Evolutionary conservation across 2,329 filamentous ascomycete species (phyloP).

Genomic region (Sporothrix luriei): DNA sequence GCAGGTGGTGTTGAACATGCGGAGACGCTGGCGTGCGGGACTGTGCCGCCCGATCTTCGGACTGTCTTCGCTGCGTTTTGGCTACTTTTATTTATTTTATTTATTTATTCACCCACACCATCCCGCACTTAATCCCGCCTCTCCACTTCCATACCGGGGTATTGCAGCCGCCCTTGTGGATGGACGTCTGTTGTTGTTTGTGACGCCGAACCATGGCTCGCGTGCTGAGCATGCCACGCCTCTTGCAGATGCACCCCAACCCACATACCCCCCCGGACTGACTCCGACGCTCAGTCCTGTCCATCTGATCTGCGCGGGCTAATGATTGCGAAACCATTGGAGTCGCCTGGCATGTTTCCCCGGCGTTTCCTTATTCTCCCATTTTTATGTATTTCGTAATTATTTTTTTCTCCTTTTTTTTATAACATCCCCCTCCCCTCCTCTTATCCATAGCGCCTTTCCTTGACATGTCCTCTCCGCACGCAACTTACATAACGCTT

Average conservation of each 20-base stretch:
- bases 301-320: background rate
- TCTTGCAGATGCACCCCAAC: background rate
- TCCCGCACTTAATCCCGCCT: conserved; percentile 5
- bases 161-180: background rate
- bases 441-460: background rate
- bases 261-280: background rate
- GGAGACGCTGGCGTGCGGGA: background rate
- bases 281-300: background rate
- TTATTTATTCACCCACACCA: conserved; percentile 1
- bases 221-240: background rate
- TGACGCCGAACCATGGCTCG: background rate
- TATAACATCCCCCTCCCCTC: too few species aligned
- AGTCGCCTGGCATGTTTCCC: background rate
- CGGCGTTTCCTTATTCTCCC: background rate
- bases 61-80: background rate
- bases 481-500: conserved; percentile 20
- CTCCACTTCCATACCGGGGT: conserved; percentile 3
- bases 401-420: background rate
- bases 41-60: conserved; percentile 20
- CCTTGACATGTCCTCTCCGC: background rate
- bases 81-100: background rate
- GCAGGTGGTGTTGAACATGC: background rate
- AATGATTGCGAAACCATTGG: conserved; percentile 6
- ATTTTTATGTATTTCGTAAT: background rate
- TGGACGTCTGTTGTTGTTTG: background rate